Base-by-base conservation (phyloP, 139 green algal species). In the Nannochloris sp. region DNA sequence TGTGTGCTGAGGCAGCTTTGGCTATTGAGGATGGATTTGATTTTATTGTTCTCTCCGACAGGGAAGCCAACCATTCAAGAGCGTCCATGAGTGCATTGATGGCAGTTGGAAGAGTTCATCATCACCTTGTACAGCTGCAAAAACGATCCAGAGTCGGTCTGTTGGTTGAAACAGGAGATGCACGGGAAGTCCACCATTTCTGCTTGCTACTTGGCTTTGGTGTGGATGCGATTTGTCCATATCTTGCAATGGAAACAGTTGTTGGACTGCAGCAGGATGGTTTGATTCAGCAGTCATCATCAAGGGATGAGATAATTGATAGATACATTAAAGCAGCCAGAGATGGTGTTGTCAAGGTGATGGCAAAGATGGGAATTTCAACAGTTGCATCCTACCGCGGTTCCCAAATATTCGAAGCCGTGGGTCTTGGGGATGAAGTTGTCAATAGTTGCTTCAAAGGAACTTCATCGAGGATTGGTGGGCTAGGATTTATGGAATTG, bases 301-400 rank as follows among this genome's bases (percentile, higher is more conserved):
- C 68, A 27, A 70, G 70, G 9, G 69, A 83, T 9, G 67, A 84
- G 23, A 61, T 96, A 7, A 70, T 81, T 23, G 53, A 81, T 14
- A 79, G 79, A 12, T 97, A 91, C 76, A 88, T 95, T 67, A 85
- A 94, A 70, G 85, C 81, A 18, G 55, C 75, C 49, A 79, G 73
- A 43, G 63, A 71, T 46, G 78, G 84, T 54, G 71, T 89, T n/a
- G 58, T 83, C 19, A 83, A 85, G 68, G 80, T 94, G 62, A 91
- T 97, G 79, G 80, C 88, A 53, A 96, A 96, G 78, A 97, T 97
- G 91, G 91, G 91, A 60, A 97, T 97, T 84, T 85, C 67, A 75
- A 97, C 91, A 21, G 76, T 97, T 23, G 81, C 82, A 40, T 83
- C 61, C n/a, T 97, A 97, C 91, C 97, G 96, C 78, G 91, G 91